Conservation (phyloP, 768 basidiomycete genomes). For the Kwoniella newhampshirensis region DNA sequence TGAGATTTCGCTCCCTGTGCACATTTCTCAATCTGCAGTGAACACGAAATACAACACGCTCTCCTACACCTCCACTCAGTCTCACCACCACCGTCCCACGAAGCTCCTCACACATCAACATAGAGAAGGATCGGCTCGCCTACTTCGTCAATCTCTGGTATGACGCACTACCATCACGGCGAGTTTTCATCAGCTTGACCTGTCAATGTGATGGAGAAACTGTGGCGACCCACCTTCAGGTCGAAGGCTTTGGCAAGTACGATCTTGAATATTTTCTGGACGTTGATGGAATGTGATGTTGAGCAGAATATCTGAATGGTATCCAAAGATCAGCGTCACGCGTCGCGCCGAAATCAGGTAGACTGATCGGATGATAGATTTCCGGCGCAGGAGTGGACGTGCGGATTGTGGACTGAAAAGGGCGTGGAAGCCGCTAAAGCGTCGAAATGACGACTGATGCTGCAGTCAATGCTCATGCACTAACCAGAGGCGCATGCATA, state of each 20-base stretch:
- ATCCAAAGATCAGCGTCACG: background rate
- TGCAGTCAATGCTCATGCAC: no score
- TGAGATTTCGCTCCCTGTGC: no score
- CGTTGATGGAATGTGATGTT: slow-evolving; percentile 97
- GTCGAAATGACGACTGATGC: no score
- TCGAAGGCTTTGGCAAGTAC: slow-evolving; percentile 71
- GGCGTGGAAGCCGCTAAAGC: no score
- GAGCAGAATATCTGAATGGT: slow-evolving; percentile 82
- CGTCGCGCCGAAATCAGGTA: background rate
- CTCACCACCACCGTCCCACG: no score
- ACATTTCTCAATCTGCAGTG: no score
- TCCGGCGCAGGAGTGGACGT: background rate
- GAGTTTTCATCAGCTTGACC: background rate
- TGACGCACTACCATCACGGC: slow-evolving; percentile 72
- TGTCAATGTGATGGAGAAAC: background rate
- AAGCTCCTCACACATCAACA: slow-evolving; percentile 64
- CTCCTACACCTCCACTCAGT: no score
- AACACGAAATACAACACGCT: no score
- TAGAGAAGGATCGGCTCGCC: slow-evolving; percentile 95
- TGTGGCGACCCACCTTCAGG: slow-evolving; percentile 59
- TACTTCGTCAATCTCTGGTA: slow-evolving; percentile 94
- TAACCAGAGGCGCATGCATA: slow-evolving; percentile 90
- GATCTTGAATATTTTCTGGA: slow-evolving; percentile 76
- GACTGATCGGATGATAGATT: background rate
- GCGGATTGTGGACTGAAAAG: background rate